A percentile compares a stretch with the other conserved stretches of the same genome.
phyloP scores from a whole-genome alignment of 352 stramenopile species.

The Phytopythium aichiense region DNA sequence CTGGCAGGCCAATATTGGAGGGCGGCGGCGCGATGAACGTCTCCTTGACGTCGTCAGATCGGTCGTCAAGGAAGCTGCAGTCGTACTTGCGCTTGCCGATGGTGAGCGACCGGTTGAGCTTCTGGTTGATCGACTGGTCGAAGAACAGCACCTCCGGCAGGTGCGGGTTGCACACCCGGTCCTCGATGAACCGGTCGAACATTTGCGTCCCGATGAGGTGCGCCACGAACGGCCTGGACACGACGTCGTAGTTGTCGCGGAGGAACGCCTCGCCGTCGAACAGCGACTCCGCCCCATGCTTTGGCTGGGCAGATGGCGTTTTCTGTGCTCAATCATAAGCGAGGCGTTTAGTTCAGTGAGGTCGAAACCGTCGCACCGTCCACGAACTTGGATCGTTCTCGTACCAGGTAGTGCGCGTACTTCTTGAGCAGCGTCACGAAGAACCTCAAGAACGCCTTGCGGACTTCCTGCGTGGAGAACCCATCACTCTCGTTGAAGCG shows the following conservation, averaged over 20 bases:
- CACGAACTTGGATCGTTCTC: neutral
- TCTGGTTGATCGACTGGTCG: conserved; percentile 84
- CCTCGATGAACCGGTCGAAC: conserved; percentile 84
- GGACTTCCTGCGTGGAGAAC: conserved; percentile 64
- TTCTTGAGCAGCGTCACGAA: conserved; percentile 82
- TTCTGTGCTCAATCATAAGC: conserved; percentile 15
- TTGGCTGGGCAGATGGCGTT: conserved; percentile 13
- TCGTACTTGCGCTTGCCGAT: conserved; percentile 84
- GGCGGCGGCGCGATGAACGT: conserved; percentile 79
- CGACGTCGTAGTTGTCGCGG: conserved; percentile 58
- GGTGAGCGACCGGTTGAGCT: conserved; percentile 71
- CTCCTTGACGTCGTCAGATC: conserved; percentile 69
- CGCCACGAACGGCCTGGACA: conserved; percentile 55
- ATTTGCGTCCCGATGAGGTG: conserved; percentile 73
- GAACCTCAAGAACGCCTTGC: conserved; percentile 74
- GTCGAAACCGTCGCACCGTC: neutral
- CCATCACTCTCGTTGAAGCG: conserved; percentile 61
- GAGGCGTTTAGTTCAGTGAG: neutral
- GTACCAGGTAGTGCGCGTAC: conserved; percentile 72
- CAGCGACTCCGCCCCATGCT: conserved; percentile 31
- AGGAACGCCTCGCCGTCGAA: conserved; percentile 70
- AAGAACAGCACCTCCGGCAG: conserved; percentile 80
- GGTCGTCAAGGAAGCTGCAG: conserved; percentile 78
- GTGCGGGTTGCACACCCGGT: conserved; percentile 58
- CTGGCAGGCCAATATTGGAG: conserved; percentile 74